Evolutionary conservation across 352 stramenopile genomes (phyloP), one percentile per base, ranked within the genome.

Genomic region (Elongisporangium senticosum): DNA sequence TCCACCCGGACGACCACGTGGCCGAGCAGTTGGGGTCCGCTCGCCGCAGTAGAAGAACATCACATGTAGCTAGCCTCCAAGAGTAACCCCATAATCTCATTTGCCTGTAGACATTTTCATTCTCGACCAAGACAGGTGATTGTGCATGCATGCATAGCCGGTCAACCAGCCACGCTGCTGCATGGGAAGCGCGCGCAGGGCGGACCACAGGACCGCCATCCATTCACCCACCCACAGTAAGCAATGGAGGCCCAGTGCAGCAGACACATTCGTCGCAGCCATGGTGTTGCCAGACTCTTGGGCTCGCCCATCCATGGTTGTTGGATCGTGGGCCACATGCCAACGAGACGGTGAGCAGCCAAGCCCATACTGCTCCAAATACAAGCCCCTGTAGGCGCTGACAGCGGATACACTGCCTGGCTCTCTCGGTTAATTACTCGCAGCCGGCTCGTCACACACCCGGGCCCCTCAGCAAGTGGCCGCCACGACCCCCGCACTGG

Each of bases 11-110:
- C 7, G 28, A 39, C 8, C 33, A 43, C 33, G 13, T 10, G 33
- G 33, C 33, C 33, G 33, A 43, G 33, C 33, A 43, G 10, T 43
- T 43, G 33, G 33, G 33, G 11, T 43, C 33, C 7, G 13, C 28
- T 40, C 19, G 52, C 4, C 26, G 52, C 19, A 57, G 52, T 14
- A 15, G 28, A 40, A n/a, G 14, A 19, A 13, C 51, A 37, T 15
- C 14, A 43, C 39, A 52, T 59, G 53, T 59, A 43, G 33, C 33
- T 43, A 43, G 33, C 33, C 33, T 17, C 10, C 23, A 14, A 43
- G 33, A 14, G 33, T 43, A 43, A 43, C 33, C 33, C 8, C 33
- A 43, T 1, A 43, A 43, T 43, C 33, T 3, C 33, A 43, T 43
- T 43, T 43, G 33, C 33, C 33, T 17, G 15, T 43, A 15, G 33